These are phyloP conservation scores for Podaxis sp. DNA, from an alignment of 768 basidiomycete genomes.

Conservation along the genomic window DNA sequence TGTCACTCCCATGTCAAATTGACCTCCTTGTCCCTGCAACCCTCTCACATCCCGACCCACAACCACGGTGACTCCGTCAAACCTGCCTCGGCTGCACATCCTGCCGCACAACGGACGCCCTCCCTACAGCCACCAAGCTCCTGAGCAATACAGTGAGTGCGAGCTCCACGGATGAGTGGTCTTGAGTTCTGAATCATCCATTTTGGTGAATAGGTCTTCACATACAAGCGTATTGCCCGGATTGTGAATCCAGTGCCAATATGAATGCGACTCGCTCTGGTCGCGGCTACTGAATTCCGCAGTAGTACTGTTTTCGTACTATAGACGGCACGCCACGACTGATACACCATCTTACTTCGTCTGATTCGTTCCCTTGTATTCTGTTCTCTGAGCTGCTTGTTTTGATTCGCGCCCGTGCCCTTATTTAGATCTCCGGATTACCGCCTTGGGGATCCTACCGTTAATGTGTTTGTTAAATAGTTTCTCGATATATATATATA, in stretches of 20 bases:
- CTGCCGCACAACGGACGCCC: neutral
- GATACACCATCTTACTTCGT: too few relatives aligned
- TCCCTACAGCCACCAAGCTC: slow-evolving; percentile 22
- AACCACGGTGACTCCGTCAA: neutral
- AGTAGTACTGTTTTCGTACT: neutral
- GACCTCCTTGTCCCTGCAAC: neutral
- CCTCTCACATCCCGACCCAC: slow-evolving; percentile 5
- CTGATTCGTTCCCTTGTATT: too few relatives aligned
- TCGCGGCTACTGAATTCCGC: neutral
- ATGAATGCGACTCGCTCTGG: neutral
- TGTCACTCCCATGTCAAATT: slow-evolving; percentile 8
- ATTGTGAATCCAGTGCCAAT: neutral
- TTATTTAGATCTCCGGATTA: too few relatives aligned
- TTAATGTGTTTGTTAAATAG: too few relatives aligned
- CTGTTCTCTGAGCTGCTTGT: too few relatives aligned
- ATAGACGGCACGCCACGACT: neutral
- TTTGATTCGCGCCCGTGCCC: too few relatives aligned
- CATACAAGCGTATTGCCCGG: slow-evolving; percentile 38
- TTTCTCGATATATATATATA: too few relatives aligned
- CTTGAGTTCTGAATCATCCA: neutral
- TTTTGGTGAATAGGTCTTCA: slow-evolving; percentile 34
- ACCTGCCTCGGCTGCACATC: neutral
- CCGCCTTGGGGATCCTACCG: too few relatives aligned
- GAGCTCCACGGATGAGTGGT: neutral
- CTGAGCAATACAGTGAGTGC: slow-evolving; percentile 26